A percentile compares a stretch with the other conserved stretches of the same genome.
phyloP scores from a whole-genome alignment of 257 asterid genomes.

The Pogostemon cablin region DNA sequence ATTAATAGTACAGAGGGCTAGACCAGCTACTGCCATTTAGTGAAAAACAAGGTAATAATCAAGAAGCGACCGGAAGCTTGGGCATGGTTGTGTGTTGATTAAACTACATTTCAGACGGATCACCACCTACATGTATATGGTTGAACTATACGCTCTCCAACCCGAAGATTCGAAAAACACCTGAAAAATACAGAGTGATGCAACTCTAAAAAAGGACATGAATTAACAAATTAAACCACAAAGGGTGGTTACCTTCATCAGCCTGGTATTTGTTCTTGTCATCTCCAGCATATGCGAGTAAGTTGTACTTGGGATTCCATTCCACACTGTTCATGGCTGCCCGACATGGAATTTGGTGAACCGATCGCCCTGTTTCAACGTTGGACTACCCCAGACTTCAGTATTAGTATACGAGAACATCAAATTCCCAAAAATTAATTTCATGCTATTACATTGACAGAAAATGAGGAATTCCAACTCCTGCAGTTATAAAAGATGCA shows the following conservation, averaged over 20 bases:
- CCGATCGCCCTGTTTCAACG: constrained; percentile 80
- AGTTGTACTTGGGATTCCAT: constrained; percentile 89
- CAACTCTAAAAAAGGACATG: neutral
- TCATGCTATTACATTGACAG: neutral
- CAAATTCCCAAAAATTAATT: neutral
- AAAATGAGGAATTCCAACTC: neutral
- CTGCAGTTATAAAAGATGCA: neutral
- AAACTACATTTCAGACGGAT: neutral
- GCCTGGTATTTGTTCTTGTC: constrained; percentile 91
- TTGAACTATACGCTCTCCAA: constrained; percentile 64
- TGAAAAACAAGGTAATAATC: neutral
- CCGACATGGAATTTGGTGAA: constrained; percentile 92
- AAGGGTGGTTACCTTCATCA: constrained; percentile 70
- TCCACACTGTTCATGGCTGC: constrained; percentile 99
- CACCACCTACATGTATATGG: neutral
- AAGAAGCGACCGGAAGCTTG: neutral
- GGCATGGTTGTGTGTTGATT: neutral
- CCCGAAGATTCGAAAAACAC: constrained; percentile 89
- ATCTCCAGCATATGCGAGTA: constrained; percentile 98
- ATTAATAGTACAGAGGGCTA: too few relatives aligned
- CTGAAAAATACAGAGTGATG: constrained; percentile 41
- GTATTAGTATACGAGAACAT: constrained; percentile 1
- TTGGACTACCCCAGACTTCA: constrained; percentile 57
- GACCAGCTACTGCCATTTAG: too few relatives aligned
- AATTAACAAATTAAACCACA: neutral